phyloP scores from a whole-genome alignment of 2,329 filamentous ascomycete genomes.

The Cordyceps javanica region DNA sequence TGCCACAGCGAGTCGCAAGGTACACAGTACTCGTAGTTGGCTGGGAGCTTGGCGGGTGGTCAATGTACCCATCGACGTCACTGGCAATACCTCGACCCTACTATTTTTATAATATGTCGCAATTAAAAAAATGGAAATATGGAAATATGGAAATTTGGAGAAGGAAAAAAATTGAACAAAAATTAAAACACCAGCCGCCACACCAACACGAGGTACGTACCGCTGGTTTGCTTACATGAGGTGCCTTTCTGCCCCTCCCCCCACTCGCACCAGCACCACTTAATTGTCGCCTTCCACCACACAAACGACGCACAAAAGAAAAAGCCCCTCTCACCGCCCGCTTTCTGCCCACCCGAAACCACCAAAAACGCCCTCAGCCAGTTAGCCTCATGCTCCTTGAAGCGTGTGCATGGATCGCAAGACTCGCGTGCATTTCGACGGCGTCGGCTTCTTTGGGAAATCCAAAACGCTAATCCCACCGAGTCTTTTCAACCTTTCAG shows the following conservation, averaged over 20 bases:
- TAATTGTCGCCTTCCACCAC: neutral
- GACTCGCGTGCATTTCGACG: neutral
- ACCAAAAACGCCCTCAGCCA: neutral
- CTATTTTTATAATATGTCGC: neutral
- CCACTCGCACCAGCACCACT: constrained; percentile 1
- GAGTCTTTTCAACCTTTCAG: neutral
- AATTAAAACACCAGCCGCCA: neutral
- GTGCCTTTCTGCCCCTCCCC: neutral
- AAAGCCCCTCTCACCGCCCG: constrained; percentile 11
- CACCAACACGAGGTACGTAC: neutral
- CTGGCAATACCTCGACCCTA: neutral
- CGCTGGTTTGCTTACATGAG: constrained; percentile 3
- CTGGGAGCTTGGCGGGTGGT: neutral
- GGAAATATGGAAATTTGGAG: neutral
- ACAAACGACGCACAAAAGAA: neutral
- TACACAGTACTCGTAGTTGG: neutral
- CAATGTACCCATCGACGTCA: neutral
- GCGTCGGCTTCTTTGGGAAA: neutral
- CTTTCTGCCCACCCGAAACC: neutral
- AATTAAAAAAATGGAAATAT: neutral
- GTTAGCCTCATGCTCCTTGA: neutral
- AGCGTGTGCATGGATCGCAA: constrained; percentile 1
- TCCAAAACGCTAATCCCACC: constrained; percentile 1
- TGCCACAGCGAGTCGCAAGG: neutral
- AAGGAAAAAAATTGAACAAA: neutral